These are phyloP conservation scores for Sphaceloma murrayae DNA, from an alignment of 2,329 filamentous ascomycete genomes.

Conservation along the genomic window DNA sequence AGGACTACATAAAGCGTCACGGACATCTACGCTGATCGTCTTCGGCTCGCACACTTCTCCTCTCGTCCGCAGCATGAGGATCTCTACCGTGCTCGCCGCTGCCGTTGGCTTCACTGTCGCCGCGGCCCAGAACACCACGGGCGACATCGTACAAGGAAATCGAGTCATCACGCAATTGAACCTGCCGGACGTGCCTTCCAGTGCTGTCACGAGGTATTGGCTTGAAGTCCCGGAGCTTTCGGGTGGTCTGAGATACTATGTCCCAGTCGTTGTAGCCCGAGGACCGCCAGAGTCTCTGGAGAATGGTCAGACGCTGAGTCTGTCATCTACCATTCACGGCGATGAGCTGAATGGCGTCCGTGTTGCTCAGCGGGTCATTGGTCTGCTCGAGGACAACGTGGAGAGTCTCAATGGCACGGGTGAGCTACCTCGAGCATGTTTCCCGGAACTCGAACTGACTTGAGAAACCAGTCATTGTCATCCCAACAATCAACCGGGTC, in stretches of 20 bases:
- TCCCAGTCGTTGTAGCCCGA: constrained; percentile 32
- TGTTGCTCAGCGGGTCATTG: constrained; percentile 31
- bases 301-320: constrained; percentile 30
- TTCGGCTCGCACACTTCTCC: too few species aligned
- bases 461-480: constrained; percentile 31
- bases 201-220: constrained; percentile 31
- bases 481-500: constrained; percentile 33
- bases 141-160: constrained; percentile 6
- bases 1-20: background rate
- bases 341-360: constrained; percentile 33
- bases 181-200: constrained; percentile 30
- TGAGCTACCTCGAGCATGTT: background rate
- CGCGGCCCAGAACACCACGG: constrained; percentile 8
- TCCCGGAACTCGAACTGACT: background rate
- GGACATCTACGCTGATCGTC: background rate
- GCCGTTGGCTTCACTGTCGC: background rate
- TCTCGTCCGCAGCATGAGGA: background rate
- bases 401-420: constrained; percentile 22
- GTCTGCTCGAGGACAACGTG: constrained; percentile 30
- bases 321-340: constrained; percentile 33
- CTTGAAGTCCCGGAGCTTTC: constrained; percentile 32
- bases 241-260: constrained; percentile 31
- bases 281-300: constrained; percentile 30
- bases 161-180: constrained; percentile 18
- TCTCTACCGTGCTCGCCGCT: constrained; percentile 1